A percentile compares a stretch with the other conserved stretches of the same genome.
These are phyloP conservation scores for Podospora didyma DNA, from an alignment of 495 filamentous ascomycete genomes.

Conservation along the genomic window DNA sequence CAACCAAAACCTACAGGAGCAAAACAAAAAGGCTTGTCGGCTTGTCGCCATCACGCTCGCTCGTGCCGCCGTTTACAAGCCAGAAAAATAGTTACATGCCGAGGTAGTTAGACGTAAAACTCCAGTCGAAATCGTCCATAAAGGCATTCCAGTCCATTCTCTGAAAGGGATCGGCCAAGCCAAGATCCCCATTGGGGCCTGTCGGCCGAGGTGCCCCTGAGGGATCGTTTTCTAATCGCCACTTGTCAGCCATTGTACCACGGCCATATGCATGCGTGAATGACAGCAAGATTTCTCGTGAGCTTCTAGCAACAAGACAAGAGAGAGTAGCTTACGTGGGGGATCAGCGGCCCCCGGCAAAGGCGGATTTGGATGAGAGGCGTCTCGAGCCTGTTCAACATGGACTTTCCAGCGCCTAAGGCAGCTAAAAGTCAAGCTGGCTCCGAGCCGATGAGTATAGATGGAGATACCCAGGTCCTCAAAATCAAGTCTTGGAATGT, in stretches of 20 bases:
- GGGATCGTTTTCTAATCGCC: constrained; percentile 1
- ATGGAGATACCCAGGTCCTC: constrained; percentile 18
- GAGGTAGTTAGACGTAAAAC: constrained; percentile 26
- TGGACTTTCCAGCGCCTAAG: constrained; percentile 37
- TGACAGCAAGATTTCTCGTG: not conserved
- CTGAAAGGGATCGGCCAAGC: constrained; percentile 27
- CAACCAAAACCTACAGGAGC: too few relatives aligned
- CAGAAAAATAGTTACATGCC: constrained; percentile 2
- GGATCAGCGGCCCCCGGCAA: not conserved
- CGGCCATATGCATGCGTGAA: too few relatives aligned
- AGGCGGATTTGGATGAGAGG: constrained; percentile 6
- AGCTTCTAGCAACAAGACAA: not conserved
- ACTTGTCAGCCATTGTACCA: not conserved
- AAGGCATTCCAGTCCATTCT: constrained; percentile 41
- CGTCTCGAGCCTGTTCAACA: constrained; percentile 22
- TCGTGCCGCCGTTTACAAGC: too few relatives aligned
- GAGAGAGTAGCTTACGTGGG: constrained; percentile 10
- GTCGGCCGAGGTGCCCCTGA: not conserved
- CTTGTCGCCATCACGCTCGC: too few relatives aligned
- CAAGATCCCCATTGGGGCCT: constrained; percentile 18
- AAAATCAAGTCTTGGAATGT: constrained; percentile 12
- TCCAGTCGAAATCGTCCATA: constrained; percentile 46
- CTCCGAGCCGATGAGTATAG: constrained; percentile 33
- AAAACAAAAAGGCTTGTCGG: not conserved
- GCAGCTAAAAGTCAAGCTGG: constrained; percentile 38